Base-by-base conservation (phyloP, 306 rosid genomes). In the Macrotyloma uniflorum region DNA sequence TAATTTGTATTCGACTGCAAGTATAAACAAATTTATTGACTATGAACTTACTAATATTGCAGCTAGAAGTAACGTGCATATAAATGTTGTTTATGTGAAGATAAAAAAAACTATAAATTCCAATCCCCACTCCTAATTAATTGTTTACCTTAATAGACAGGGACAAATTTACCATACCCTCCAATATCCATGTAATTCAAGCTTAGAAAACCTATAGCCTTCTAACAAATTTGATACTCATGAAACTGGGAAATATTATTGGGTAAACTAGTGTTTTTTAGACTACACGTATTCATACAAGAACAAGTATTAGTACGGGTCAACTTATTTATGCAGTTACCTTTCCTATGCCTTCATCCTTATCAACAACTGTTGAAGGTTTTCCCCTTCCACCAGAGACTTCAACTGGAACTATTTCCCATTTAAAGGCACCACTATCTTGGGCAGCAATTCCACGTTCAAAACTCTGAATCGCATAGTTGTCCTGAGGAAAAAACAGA, bases 381-480 rank as follows among this genome's bases (percentile, higher is more conserved):
- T 54, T 96, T 81, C 98, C 99, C 88, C 97, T 93, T 61, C 99
- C 99, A 45, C 97, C 99, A 45, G 96, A 86, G 84, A 96, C 99
- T 79, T 96, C 98, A 86, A 93, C 97, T 30, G 99, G 93, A 83
- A 83, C 90, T 74, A 93, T 91, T 89, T 96, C 99, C 99, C 98
- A 96, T 35, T 86, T 57, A 82, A 96, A 96, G 73, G 91, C 87
- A 49, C 88, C 88, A 80, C 85, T 55, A 6, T 87, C 90, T 86
- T 93, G 90, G 83, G 99, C 97, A 76, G 98, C 88, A 89, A 91
- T 93, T 72, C 92, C 96, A 32, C 97, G 96, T 86, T 96, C 98
- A 77, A 93, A 96, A 88, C 99, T 96, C 85, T 89, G 94, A 71
- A 89, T 4, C 6, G 99, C 87, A 58, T 38, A 90, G 86, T 90